Base-by-base conservation (phyloP, 768 basidiomycete species). In the Trametes coccinea region DNA sequence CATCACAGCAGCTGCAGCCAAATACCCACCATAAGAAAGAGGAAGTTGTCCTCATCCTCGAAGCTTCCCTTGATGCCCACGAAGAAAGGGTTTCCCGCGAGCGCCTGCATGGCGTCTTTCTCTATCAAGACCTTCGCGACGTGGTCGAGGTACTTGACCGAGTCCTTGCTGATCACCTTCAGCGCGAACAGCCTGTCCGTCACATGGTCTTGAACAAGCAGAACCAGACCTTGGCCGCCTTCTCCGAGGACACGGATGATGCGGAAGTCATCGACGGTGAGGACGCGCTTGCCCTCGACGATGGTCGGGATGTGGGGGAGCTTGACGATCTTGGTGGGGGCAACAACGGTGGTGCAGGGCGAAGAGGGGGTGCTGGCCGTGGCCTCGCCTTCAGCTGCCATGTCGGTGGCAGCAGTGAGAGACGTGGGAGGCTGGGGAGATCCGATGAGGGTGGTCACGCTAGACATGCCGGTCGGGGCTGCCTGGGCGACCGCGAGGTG, bases 121-220 rank as follows among this genome's bases (percentile, higher is more conserved):
- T 66, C 65, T 13, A 59, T 37, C 39, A 53, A 61, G 16, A 62
- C 48, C 6, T 29, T 22, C 16, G 55, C 1, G 10, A 37, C 34
- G 2, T 37, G 34, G 11, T 37, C 34, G 34, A 53, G 37, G 40
- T 53, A 4, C 71, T 98, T 95, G 73, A 98, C 83, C 96, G 96
- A 97, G 51, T 88, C 89, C 79, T 98, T 98, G 75, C 89, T 88
- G 72, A 97, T 76, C 30, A 92, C 91, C 77, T 98, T 98, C 94
- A 66, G 97, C 65, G 88, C 81, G 77, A 97, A 98, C 74, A 31
- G 53, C 47, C 27, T 50, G 30, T 37, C 22, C 17, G 48, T 56
- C 2, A 56, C 22, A 34, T 31, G 41, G 57, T 70, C 61, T 44
- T 67, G 52, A n/a, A 69, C 69, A 30, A 66, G 63, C 46, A 56